Base-by-base conservation (phyloP, 2,329 filamentous ascomycete species). In the Talaromyces sp. region DNA sequence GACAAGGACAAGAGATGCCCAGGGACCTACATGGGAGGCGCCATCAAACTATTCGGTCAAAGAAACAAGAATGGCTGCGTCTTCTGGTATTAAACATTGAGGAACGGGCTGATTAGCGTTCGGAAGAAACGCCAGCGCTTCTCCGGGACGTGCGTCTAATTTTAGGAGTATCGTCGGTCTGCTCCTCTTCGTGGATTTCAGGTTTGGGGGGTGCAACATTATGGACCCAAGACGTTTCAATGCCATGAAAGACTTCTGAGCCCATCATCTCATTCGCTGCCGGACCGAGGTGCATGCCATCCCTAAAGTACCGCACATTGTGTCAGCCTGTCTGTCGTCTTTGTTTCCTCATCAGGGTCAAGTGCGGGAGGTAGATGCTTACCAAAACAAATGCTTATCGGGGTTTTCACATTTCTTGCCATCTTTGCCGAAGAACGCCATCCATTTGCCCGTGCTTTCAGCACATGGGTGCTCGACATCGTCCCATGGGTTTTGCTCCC, bases 351-450 rank as follows among this genome's bases (percentile, higher is more conserved):
- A 42, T 51, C 10, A 25, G 25, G 55, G 36, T 36, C 44, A 44
- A 60, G 33, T 57, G 36, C 44, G 44, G 44, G 44, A 17, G n/a
- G 52, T 62, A 25, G 44, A 57, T 19, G 61, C 72, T 71, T 68
- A 77, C 77, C 75, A 76, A 65, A 78, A 77, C 42, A 77, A 68
- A 66, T 73, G 76, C 61, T 73, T 75, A 30, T 75, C 70, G 30
- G 76, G 74, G 58, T 70, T 63, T 57, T 69, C 69, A 67, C 75
- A 77, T 62, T 62, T 66, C 55, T 67, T 67, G 57, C 66, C 42
- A 30, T 59, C 30, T 52, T 53, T 39, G 17, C 22, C 52, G 2
- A 55, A 30, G 61, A 61, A 69, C 70, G 47, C 39, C 68, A 63
- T 70, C 67, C 67, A 64, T 64, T 62, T 68, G 65, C 61, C 67